Base-by-base conservation (phyloP, 768 basidiomycete genomes). In the Fistulinella prunicolor region DNA sequence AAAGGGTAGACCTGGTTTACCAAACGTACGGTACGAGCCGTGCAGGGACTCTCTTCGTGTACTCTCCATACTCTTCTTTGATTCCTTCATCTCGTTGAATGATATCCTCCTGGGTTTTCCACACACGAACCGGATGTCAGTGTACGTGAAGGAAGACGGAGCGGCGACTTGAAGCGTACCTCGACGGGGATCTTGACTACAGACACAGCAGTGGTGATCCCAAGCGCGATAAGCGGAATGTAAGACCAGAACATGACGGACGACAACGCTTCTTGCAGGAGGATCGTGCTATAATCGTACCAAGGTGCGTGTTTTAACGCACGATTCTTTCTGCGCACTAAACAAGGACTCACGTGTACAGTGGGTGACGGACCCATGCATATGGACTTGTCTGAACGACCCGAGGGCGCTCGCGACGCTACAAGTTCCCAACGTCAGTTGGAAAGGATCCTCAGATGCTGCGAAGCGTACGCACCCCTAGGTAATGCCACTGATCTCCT, bases 361-460 rank as follows among this genome's bases (percentile, higher is more conserved):
- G 22, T 1, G 62, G 64, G 49, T 70, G 67, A 37, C 67, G 68
- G 22, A 67, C 60, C 44, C 58, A 54, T 14, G 55, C 51, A 39
- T 66, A 67, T 1, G 65, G 63, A n/a, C 69, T 67, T 9, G 54
- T 61, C 23, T 54, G 50, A 14, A 67, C 56, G 22, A 70, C 32
- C 21, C 52, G 55, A 17, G 58, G 45, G 32, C 59, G 61, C 35
- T 68, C 67, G 17, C 64, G 48, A 28, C 50, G 48, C 60, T 59
- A 26, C 20, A 24, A 32, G 9, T n/a, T n/a, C n/a, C n/a, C n/a
- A n/a, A n/a, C n/a, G n/a, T n/a, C n/a, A n/a, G n/a, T n/a, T n/a
- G n/a, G n/a, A n/a, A n/a, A n/a, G n/a, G n/a, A n/a, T n/a, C n/a
- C n/a, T 46, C 13, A 9, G n/a, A 19, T 16, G n/a, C 23, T 21